Conservation (phyloP, 495 filamentous ascomycete genomes). For the Aspergillus kassunensis region DNA sequence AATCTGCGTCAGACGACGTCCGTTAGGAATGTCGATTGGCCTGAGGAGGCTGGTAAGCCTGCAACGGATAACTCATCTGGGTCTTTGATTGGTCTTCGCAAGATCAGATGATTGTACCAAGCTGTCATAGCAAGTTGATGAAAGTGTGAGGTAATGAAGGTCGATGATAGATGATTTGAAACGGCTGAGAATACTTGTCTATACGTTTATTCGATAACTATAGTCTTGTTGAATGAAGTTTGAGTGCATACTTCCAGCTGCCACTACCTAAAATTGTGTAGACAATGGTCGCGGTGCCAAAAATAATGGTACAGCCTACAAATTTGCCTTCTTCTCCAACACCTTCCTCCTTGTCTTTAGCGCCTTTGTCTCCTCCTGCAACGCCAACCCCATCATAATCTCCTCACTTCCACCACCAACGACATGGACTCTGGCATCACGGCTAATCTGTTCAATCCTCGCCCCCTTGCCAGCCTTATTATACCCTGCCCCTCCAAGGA, state of each 20-base stretch:
- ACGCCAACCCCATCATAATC: constrained; percentile 51
- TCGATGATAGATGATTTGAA: neutral
- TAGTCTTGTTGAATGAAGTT: neutral
- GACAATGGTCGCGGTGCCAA: too few species aligned
- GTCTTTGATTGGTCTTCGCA: neutral
- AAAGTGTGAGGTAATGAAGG: neutral
- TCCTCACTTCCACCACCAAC: constrained; percentile 58
- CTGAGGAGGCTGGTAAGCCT: constrained; percentile 1
- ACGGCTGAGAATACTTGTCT: neutral
- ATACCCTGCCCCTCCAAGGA: constrained; percentile 56
- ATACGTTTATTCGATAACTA: neutral
- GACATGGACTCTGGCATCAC: constrained; percentile 54
- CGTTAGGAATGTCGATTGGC: constrained; percentile 16
- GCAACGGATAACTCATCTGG: neutral
- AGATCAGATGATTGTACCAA: neutral
- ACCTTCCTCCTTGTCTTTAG: constrained; percentile 29
- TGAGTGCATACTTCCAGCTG: too few species aligned
- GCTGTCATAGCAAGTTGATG: neutral
- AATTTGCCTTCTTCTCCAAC: constrained; percentile 31
- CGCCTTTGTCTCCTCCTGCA: constrained; percentile 43
- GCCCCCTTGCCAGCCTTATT: constrained; percentile 49
- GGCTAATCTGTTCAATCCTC: constrained; percentile 53
- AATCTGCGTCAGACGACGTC: constrained; percentile 11
- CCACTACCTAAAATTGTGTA: too few species aligned
- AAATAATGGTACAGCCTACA: constrained; percentile 16